Evolutionary conservation across 169 alveolate genomes (phyloP).

Genomic region (Cryptosporidium sp.): DNA sequence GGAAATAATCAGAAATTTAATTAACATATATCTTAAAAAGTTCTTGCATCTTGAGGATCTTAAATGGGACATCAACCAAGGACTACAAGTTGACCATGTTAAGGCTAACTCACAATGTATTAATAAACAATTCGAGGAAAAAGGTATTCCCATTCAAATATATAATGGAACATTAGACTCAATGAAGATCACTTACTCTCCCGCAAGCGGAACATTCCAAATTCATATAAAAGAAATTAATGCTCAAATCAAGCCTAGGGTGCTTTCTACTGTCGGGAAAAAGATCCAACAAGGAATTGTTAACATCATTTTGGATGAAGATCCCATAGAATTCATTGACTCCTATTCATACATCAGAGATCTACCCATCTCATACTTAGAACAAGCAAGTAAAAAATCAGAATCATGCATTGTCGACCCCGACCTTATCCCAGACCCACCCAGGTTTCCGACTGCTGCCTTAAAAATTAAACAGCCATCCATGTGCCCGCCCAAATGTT

Average conservation of each 20-base stretch:
- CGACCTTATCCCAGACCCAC: constrained; percentile 63
- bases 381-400: constrained; percentile 1
- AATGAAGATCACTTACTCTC: constrained; percentile 48
- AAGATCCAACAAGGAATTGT: constrained; percentile 62
- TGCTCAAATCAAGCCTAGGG: constrained; percentile 38
- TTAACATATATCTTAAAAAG: constrained; percentile 40
- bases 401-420: constrained; percentile 47
- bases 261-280: constrained; percentile 63
- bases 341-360: constrained; percentile 64
- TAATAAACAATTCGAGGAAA: constrained; percentile 28
- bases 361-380: constrained; percentile 54
- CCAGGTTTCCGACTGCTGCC: constrained; percentile 40
- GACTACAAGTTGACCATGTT: constrained; percentile 45
- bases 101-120: constrained; percentile 17
- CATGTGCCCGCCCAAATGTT: constrained; percentile 36
- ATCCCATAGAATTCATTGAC: constrained; percentile 63
- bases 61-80: constrained; percentile 60
- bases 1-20: constrained; percentile 42
- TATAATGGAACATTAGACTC: constrained; percentile 34
- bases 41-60: constrained; percentile 57
- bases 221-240: constrained; percentile 41
- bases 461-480: neutral
- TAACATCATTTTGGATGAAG: constrained; percentile 65
- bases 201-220: constrained; percentile 36
- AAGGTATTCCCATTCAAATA: constrained; percentile 40